phyloP scores from a whole-genome alignment of 2,329 filamentous ascomycete species.

The Ascochyta viciae-villosae region DNA sequence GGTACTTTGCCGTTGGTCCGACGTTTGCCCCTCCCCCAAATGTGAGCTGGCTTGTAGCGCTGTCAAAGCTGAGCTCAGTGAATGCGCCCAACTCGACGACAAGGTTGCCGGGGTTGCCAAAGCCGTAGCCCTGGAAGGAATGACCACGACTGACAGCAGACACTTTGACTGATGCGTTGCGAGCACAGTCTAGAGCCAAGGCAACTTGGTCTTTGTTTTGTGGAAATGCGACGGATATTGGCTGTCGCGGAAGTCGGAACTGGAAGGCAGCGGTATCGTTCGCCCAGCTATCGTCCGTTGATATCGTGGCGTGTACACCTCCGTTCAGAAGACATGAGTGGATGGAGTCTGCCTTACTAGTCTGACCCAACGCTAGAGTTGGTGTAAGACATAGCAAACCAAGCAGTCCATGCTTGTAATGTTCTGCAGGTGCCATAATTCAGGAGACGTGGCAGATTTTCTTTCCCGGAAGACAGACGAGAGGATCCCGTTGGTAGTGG shows the following conservation, averaged over 20 bases:
- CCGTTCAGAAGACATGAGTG: conserved; percentile 10
- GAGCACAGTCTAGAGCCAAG: conserved; percentile 18
- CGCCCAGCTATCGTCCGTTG: conserved; percentile 18
- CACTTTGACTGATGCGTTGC: conserved; percentile 21
- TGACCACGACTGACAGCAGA: conserved; percentile 16
- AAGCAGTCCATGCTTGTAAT: conserved; percentile 6
- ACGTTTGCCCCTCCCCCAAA: conserved; percentile 19
- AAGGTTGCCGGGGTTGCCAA: conserved; percentile 19
- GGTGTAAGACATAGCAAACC: conserved; percentile 9
- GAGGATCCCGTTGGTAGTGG: no score
- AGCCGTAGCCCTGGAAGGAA: conserved; percentile 22
- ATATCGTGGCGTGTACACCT: conserved; percentile 8
- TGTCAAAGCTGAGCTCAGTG: conserved; percentile 19
- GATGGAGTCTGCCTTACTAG: conserved; percentile 7
- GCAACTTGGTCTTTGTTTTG: conserved; percentile 13
- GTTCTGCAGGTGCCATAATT: conserved; percentile 1
- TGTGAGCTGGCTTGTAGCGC: conserved; percentile 18
- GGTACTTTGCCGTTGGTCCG: conserved; percentile 16
- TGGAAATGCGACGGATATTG: conserved; percentile 18
- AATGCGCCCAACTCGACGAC: conserved; percentile 19
- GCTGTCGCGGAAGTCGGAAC: conserved; percentile 15
- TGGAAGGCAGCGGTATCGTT: conserved; percentile 21
- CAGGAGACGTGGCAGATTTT: no score
- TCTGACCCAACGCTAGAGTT: conserved; percentile 5
- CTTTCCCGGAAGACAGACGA: no score